phyloP scores from a whole-genome alignment of 306 rosid species.

The Begonia peltatifolia region DNA sequence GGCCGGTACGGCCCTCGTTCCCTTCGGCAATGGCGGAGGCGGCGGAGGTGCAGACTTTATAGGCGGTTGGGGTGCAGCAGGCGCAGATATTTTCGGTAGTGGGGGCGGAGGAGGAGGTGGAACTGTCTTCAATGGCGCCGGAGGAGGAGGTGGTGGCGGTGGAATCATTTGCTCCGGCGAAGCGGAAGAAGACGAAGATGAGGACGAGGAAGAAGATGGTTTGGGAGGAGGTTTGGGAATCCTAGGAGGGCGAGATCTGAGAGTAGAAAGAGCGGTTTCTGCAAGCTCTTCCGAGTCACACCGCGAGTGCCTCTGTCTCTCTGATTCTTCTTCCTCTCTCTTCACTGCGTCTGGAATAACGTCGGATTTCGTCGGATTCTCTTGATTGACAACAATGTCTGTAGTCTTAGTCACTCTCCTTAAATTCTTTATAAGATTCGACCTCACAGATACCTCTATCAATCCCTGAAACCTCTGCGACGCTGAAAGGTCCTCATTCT shows the following conservation, averaged over 20 bases:
- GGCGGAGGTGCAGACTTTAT: slow-evolving; percentile 40
- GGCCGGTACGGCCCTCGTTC: slow-evolving; percentile 26
- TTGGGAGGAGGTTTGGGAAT: slow-evolving; percentile 94
- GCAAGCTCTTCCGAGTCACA: slow-evolving; percentile 72
- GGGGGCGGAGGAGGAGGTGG: slow-evolving; percentile 37
- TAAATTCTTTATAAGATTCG: slow-evolving; percentile 41
- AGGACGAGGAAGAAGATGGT: slow-evolving; percentile 24
- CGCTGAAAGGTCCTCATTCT: slow-evolving; percentile 37
- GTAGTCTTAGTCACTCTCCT: slow-evolving; percentile 27
- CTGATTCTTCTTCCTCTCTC: slow-evolving; percentile 37
- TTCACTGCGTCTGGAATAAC: slow-evolving; percentile 15
- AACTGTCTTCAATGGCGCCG: background rate
- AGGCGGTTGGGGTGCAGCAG: slow-evolving; percentile 14
- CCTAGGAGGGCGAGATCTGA: slow-evolving; percentile 72
- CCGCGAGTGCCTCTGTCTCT: slow-evolving; percentile 46
- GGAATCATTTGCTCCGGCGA: slow-evolving; percentile 23
- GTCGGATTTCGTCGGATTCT: slow-evolving; percentile 23
- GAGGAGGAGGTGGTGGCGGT: slow-evolving; percentile 21
- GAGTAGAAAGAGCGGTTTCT: slow-evolving; percentile 27
- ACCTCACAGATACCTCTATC: slow-evolving; percentile 40
- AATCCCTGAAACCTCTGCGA: slow-evolving; percentile 55
- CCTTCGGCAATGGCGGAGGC: slow-evolving; percentile 59
- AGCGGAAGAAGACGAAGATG: slow-evolving; percentile 18
- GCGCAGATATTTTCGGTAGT: slow-evolving; percentile 8
- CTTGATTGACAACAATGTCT: slow-evolving; percentile 17